These are phyloP conservation scores for Solanum raphanifolium DNA, from an alignment of 257 asterid genomes.

Conservation along the genomic window DNA sequence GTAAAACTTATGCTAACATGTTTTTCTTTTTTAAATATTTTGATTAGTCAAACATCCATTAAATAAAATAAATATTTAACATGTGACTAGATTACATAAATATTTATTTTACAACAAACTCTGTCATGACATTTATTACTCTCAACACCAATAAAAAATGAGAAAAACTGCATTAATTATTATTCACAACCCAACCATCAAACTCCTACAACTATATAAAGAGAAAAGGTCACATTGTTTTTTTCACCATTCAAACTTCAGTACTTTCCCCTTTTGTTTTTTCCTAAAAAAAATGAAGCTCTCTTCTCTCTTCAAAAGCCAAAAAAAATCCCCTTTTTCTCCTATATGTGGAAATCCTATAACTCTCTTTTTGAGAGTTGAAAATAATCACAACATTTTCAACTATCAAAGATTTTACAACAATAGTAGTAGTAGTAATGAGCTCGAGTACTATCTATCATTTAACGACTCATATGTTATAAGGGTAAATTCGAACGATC, in stretches of 20 bases:
- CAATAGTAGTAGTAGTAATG: not conserved
- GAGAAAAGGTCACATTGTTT: not conserved
- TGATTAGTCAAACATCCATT: not conserved
- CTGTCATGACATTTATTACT: not conserved
- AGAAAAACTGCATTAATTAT: not conserved
- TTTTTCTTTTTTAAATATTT: not conserved
- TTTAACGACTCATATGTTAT: slow-evolving; percentile 9
- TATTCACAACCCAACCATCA: not conserved
- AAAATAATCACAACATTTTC: slow-evolving; percentile 7
- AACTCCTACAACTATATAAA: not conserved
- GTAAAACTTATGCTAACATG: not conserved
- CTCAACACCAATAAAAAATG: not conserved
- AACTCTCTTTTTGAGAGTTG: slow-evolving; percentile 40
- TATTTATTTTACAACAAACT: not conserved
- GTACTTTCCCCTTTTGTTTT: not conserved
- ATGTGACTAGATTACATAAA: not conserved
- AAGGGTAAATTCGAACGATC: slow-evolving; percentile 22
- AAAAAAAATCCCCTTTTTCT: slow-evolving; percentile 7
- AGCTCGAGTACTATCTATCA: not conserved
- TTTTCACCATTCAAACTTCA: not conserved
- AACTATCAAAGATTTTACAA: slow-evolving; percentile 13
- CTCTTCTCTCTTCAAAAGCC: slow-evolving; percentile 35
- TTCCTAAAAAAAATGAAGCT: slow-evolving; percentile 22
- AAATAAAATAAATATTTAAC: not conserved
- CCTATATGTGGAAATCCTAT: slow-evolving; percentile 27